Evolutionary conservation across 2,329 filamentous ascomycete genomes (phyloP), one percentile per base, ranked within the genome.

Genomic region (Colletotrichum kahawae): DNA sequence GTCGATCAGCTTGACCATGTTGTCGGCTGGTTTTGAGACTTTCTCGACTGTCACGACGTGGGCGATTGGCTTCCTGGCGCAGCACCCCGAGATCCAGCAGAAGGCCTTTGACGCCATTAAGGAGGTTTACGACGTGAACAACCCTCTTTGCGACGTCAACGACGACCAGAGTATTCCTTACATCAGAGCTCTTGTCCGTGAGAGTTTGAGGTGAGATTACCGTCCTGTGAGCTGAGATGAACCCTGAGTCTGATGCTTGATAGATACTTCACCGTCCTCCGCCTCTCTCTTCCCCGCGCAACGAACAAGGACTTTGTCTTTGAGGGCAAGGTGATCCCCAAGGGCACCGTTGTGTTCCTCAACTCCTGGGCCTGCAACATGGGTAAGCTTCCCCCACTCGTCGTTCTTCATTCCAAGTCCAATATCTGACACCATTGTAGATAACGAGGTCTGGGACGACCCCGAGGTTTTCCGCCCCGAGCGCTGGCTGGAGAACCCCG

Each of bases 141-240:
- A 95, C 71, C 93, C 94, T 1, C n/a, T 96, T 94, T 93, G 90
- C 93, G 78, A 90, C 88, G 77, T 95, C 93, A 75, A 87, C 95
- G 1, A 81, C 90, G 94, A 95, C 81, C 94, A 95, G 80, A 95
- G 94, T 79, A 89, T 95, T 0, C 91, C 93, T 0, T 97, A 95
- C 82, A 87, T 97, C 75, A 94, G 93, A 0, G 94, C 94, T 0
- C 84, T 97, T 7, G 93, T 94, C 76, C 95, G 95, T 80, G 95
- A 97, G 81, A 92, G 93, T 1, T 87, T 96, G 0, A 75, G 72
- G 72, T 75, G 36, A 12, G 27, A 4, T 1, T 54, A 14, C 24
- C n/a, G 2, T 4, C 4, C 10, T 12, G 1, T 6, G 1, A 18
- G 65, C 67, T 3, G 43, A 75, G 75, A 27, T 70, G 77, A 16